Evolutionary conservation across 768 basidiomycete species (phyloP).

Genomic region (Amanita exitialis): DNA sequence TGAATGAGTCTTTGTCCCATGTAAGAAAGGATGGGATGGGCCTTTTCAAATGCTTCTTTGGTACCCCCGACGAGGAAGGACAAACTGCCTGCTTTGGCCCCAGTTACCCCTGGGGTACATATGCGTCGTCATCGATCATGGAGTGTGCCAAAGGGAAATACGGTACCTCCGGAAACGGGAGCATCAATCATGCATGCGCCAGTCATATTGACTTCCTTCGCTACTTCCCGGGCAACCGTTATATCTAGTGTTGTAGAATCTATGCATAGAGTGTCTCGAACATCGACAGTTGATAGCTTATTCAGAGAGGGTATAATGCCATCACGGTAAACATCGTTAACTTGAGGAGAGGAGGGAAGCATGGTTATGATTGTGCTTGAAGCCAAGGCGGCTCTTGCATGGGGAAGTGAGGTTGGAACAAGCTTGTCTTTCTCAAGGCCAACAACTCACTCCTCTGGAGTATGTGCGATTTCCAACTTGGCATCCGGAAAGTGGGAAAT

Average conservation of each 20-base stretch:
- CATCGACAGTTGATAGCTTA: slow-evolving; percentile 28
- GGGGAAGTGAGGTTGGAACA: not conserved
- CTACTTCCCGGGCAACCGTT: slow-evolving; percentile 56
- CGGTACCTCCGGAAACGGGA: slow-evolving; percentile 85
- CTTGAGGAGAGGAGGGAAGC: slow-evolving; percentile 89
- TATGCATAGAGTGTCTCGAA: slow-evolving; percentile 52
- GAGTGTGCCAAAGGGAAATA: not conserved
- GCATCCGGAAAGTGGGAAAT: slow-evolving; percentile 47
- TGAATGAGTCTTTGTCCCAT: slow-evolving; percentile 83
- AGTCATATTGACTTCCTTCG: slow-evolving; percentile 35
- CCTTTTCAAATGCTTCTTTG: slow-evolving; percentile 40
- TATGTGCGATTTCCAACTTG: slow-evolving; percentile 43
- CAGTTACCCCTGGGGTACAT: slow-evolving; percentile 55
- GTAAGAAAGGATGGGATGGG: slow-evolving; percentile 46
- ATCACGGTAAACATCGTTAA: slow-evolving; percentile 62
- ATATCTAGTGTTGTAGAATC: slow-evolving; percentile 92
- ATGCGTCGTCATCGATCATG: slow-evolving; percentile 1
- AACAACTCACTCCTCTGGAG: slow-evolving; percentile 63
- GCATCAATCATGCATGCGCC: slow-evolving; percentile 84
- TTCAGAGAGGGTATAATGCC: slow-evolving; percentile 59
- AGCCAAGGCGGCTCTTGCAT: slow-evolving; percentile 45
- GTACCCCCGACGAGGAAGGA: slow-evolving; percentile 89
- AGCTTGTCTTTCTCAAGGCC: not conserved
- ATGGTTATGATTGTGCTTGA: slow-evolving; percentile 75
- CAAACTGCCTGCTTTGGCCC: slow-evolving; percentile 79